Conservation (phyloP, 1,139 yeast genomes). For the Yamadazyma sp. region DNA sequence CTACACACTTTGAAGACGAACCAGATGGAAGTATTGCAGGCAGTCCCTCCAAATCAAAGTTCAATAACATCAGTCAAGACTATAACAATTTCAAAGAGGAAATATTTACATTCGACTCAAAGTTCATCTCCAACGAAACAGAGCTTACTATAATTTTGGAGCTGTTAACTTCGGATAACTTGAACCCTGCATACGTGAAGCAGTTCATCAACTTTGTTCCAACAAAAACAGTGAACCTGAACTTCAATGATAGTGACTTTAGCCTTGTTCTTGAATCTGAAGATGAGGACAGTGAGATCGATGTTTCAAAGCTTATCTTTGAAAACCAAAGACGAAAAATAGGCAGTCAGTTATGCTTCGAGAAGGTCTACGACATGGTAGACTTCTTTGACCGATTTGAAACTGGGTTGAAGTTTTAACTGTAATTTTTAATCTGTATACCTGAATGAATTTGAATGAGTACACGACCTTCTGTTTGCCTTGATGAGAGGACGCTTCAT, state of each 20-base stretch:
- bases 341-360: slow-evolving; percentile 22
- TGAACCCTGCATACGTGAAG: slow-evolving; percentile 12
- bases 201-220: slow-evolving; percentile 19
- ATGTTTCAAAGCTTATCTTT: slow-evolving; percentile 22
- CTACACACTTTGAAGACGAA: too few species aligned
- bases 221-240: slow-evolving; percentile 12
- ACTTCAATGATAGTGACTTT: slow-evolving; percentile 18
- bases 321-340: slow-evolving; percentile 25
- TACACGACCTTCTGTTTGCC: slow-evolving; percentile 12
- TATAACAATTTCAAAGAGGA: slow-evolving; percentile 12
- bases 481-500: too few species aligned
- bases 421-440: too few species aligned
- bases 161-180: slow-evolving; percentile 12
- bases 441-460: slow-evolving; percentile 8
- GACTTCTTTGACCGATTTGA: slow-evolving; percentile 25
- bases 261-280: slow-evolving; percentile 16
- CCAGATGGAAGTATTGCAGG: neutral
- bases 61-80: neutral
- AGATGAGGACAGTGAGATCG: slow-evolving; percentile 21
- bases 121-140: slow-evolving; percentile 15
- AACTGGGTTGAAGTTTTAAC: slow-evolving; percentile 21
- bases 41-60: neutral
- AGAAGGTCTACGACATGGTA: slow-evolving; percentile 27
- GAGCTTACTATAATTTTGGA: slow-evolving; percentile 14
- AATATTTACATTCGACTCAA: slow-evolving; percentile 14